Conservation (phyloP, 495 filamentous ascomycete genomes). For the Xylaria palmicola region DNA sequence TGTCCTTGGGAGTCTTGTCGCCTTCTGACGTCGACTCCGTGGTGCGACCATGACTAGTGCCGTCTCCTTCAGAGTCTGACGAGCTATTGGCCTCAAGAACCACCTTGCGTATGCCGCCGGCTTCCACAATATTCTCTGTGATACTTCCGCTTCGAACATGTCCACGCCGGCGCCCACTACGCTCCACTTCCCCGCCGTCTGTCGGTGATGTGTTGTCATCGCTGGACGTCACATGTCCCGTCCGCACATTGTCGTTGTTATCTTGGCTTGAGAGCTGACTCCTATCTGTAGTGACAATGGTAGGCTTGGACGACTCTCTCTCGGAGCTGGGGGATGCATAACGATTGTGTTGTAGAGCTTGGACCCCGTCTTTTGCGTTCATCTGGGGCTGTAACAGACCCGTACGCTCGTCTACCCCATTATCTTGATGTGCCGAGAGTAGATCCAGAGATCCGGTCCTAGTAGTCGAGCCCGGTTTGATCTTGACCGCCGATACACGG, state of each 20-base stretch:
- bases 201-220: slow-evolving; percentile 20
- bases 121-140: slow-evolving; percentile 81
- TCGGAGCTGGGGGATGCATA: slow-evolving; percentile 49
- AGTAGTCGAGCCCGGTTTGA: slow-evolving; percentile 61
- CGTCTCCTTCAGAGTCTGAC: slow-evolving; percentile 28
- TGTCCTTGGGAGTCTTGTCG: slow-evolving; percentile 14
- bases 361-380: slow-evolving; percentile 64
- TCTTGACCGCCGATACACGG: slow-evolving; percentile 85
- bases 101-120: slow-evolving; percentile 79
- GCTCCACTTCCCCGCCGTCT: slow-evolving; percentile 19
- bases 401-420: slow-evolving; percentile 40
- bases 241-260: slow-evolving; percentile 21
- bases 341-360: slow-evolving; percentile 64
- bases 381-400: slow-evolving; percentile 38
- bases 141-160: slow-evolving; percentile 81
- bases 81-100: slow-evolving; percentile 72
- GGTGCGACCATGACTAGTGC: slow-evolving; percentile 2
- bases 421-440: slow-evolving; percentile 18
- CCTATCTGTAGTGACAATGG: slow-evolving; percentile 22
- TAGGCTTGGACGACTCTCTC: slow-evolving; percentile 29
- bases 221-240: slow-evolving; percentile 11
- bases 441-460: slow-evolving; percentile 17
- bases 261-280: slow-evolving; percentile 21
- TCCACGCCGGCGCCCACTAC: slow-evolving; percentile 42
- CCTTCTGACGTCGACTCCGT: slow-evolving; percentile 9